phyloP scores from a whole-genome alignment of 495 filamentous ascomycete genomes.

The Hypoxylon fragiforme region DNA sequence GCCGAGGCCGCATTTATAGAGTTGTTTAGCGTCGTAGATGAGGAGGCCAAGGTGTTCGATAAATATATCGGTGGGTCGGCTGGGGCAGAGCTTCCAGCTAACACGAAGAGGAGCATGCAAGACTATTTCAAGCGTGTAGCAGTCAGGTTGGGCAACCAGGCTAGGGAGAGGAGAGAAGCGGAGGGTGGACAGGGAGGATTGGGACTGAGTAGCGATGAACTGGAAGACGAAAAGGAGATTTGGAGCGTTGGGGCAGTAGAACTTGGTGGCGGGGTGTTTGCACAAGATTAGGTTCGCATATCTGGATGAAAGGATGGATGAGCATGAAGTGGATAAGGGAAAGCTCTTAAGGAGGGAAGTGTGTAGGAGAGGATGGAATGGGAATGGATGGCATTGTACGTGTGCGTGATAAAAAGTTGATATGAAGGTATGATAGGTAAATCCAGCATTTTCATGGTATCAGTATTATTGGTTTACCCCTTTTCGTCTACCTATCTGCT shows the following conservation, averaged over 20 bases:
- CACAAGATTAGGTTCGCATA: conserved; percentile 27
- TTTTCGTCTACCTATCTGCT: too few species aligned
- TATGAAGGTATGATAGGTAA: too few species aligned
- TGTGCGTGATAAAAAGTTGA: too few species aligned
- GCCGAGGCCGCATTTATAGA: conserved; percentile 93
- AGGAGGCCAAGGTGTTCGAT: conserved; percentile 85
- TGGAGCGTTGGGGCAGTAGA: conserved; percentile 95
- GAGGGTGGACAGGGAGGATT: conserved; percentile 86
- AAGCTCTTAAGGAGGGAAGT: too few species aligned
- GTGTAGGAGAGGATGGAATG: not conserved
- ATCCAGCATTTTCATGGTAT: too few species aligned
- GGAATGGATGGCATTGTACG: too few species aligned
- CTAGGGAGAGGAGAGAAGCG: conserved; percentile 83
- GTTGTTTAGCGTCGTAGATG: conserved; percentile 90
- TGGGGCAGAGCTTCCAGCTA: conserved; percentile 59
- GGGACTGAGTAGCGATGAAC: conserved; percentile 82
- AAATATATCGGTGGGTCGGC: conserved; percentile 67
- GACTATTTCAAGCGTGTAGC: conserved; percentile 97
- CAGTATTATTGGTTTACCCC: too few species aligned
- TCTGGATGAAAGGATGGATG: not conserved
- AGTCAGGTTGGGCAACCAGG: conserved; percentile 76
- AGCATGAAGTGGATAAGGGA: conserved; percentile 2
- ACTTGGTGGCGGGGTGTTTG: conserved; percentile 68
- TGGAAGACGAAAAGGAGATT: conserved; percentile 91
- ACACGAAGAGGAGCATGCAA: conserved; percentile 84